Evolutionary conservation across 1,284 basidiomycete species (phyloP).

Genomic region (Volvariella volvacea): DNA sequence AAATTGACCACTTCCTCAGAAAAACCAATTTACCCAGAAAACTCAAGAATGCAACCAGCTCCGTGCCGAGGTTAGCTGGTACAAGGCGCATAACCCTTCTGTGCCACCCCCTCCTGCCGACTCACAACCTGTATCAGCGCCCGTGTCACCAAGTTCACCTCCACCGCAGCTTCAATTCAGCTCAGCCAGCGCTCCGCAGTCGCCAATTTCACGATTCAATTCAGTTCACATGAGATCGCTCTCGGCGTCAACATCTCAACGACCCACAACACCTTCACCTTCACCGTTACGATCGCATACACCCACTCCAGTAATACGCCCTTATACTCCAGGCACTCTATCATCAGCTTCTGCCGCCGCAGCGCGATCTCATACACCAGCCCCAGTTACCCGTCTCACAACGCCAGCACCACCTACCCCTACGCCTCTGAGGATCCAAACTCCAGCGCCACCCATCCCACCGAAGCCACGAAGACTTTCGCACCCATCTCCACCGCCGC

Average conservation of each 20-base stretch:
- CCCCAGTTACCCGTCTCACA: conserved; percentile 14
- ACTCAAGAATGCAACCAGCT: conserved; percentile 63
- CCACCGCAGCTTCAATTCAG: conserved; percentile 17
- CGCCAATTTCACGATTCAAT: conserved; percentile 39
- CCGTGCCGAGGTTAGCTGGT: conserved; percentile 54
- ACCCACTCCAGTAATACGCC: conserved; percentile 23
- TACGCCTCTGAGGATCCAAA: conserved; percentile 25
- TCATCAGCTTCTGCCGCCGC: conserved; percentile 18
- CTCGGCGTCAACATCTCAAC: conserved; percentile 37
- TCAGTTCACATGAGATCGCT: conserved; percentile 41
- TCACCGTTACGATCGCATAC: conserved; percentile 24
- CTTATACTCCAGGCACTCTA: conserved; percentile 23
- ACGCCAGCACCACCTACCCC: conserved; percentile 18
- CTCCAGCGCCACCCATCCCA: conserved; percentile 32
- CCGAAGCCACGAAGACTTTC: conserved; percentile 40
- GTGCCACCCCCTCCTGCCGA: conserved; percentile 24
- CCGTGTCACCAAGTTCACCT: conserved; percentile 26
- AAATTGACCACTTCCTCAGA: conserved; percentile 31
- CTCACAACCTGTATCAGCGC: conserved; percentile 26
- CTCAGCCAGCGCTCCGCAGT: conserved; percentile 23
- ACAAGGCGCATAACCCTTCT: conserved; percentile 33
- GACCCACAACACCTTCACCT: conserved; percentile 26
- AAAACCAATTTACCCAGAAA: conserved; percentile 56
- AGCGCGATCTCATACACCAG: conserved; percentile 17
- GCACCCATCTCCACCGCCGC: conserved; percentile 32